A percentile compares a stretch with the other conserved stretches of the same genome.
phyloP scores from a whole-genome alignment of 495 filamentous ascomycete genomes.

The Penicillium argentinense region DNA sequence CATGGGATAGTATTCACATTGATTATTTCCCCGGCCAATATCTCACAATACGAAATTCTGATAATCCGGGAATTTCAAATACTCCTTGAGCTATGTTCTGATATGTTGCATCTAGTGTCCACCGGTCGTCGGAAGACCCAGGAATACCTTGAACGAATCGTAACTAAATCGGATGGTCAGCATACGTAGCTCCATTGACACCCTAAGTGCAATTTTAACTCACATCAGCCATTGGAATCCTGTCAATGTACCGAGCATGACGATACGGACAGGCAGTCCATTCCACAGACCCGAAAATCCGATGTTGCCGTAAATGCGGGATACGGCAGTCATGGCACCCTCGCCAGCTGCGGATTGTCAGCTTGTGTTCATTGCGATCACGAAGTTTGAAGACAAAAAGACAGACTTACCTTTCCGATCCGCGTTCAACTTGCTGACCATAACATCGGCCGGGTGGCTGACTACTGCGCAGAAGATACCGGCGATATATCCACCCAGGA shows the following conservation, averaged over 20 bases:
- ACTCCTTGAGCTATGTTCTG: slow-evolving; percentile 1
- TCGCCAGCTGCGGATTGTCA: slow-evolving; percentile 54
- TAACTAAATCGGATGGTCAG: slow-evolving; percentile 42
- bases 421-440: slow-evolving; percentile 71
- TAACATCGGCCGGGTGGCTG: slow-evolving; percentile 66
- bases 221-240: slow-evolving; percentile 76
- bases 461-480: slow-evolving; percentile 68
- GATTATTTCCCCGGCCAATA: no score
- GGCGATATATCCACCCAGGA: slow-evolving; percentile 71
- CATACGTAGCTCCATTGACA: neutral
- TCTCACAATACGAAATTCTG: no score
- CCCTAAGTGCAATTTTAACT: slow-evolving; percentile 18
- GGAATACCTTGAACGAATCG: slow-evolving; percentile 74
- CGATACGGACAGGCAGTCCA: slow-evolving; percentile 62
- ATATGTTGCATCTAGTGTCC: slow-evolving; percentile 43
- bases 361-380: neutral
- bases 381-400: neutral
- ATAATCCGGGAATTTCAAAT: no score
- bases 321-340: slow-evolving; percentile 58
- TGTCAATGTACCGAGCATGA: slow-evolving; percentile 64
- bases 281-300: slow-evolving; percentile 72
- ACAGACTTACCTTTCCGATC: slow-evolving; percentile 56
- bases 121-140: slow-evolving; percentile 67
- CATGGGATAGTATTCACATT: neutral
- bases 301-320: slow-evolving; percentile 70